Evolutionary conservation across 1,284 basidiomycete genomes (phyloP).

Genomic region (Ceratobasidium sp.): DNA sequence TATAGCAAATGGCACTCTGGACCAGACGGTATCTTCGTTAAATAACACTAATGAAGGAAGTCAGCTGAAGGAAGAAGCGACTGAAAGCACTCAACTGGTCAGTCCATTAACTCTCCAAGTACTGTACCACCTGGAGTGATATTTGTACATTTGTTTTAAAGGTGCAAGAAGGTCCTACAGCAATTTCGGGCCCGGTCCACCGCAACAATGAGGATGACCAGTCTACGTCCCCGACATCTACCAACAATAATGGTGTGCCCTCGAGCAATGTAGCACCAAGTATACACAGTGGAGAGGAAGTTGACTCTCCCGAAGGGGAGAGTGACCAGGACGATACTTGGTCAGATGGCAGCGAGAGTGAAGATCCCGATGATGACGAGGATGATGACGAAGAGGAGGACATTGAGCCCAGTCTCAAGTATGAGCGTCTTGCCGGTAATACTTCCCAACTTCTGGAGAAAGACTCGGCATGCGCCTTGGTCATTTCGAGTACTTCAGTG

Average conservation of each 20-base stretch:
- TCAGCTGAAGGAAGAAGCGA: too few species aligned
- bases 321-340: slow-evolving; percentile 36
- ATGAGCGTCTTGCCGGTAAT: slow-evolving; percentile 80
- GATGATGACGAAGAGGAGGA: slow-evolving; percentile 73
- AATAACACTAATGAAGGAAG: too few species aligned
- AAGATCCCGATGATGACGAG: slow-evolving; percentile 59
- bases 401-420: slow-evolving; percentile 90
- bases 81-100: too few species aligned
- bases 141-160: not conserved
- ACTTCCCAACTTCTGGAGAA: slow-evolving; percentile 85
- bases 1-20: too few species aligned
- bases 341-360: slow-evolving; percentile 36
- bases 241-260: not conserved
- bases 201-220: not conserved
- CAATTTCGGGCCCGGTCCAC: not conserved
- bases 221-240: too few species aligned
- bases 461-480: slow-evolving; percentile 86
- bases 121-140: not conserved
- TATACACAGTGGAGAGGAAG: slow-evolving; percentile 33
- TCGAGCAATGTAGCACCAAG: not conserved
- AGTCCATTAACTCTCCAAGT: not conserved
- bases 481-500: slow-evolving; percentile 78
- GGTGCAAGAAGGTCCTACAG: not conserved
- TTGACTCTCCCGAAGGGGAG: slow-evolving; percentile 42
- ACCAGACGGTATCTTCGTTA: too few species aligned